Evolutionary conservation across 768 basidiomycete genomes (phyloP), one percentile per base, ranked within the genome.

Genomic region (Cyclocybe aegerita): DNA sequence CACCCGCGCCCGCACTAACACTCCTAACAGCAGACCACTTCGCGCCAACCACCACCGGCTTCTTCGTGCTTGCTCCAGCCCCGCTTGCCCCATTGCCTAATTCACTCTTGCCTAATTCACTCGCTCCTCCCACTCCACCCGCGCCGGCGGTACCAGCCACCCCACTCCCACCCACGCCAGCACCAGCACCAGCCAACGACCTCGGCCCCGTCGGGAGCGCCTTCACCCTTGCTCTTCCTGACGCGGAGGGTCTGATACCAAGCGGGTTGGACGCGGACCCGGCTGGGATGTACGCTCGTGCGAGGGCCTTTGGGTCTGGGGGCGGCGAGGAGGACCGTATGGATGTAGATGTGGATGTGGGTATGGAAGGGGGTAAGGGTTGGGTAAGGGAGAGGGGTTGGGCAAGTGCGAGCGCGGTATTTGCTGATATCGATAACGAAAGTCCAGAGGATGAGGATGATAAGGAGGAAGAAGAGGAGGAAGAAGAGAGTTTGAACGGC

Each of bases 201-300:
- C 59, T 48, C 23, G 70, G 67, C 0, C 60, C 65, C 23, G 46
- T 63, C 9, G 70, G 68, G 14, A 57, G 44, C 7, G 60, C 46
- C 36, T 63, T 67, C n/a, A 52, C 38, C 11, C 45, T 35, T 17
- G n/a, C 29, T 16, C 15, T 42, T 16, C 35, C 49, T 11, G 54
- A 60, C 23, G 3, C 23, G 10, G 82, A 78, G 10, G 83, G 80
- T 17, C 74, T 70, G 46, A 85, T 84, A 41, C 70, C 72, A 36
- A 85, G 62, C 16, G 82, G 81, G 59, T 85, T 85, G 0, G 52
- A 73, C 17, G 71, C 60, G 7, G 79, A 70, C 9, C 74, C 75
- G 6, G 66, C 57, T n/a, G 72, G 58, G 32, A 76, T 71, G 52
- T 69, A 71, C 23, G 23, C 23, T 23, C 23, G 23, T 1, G 69